Evolutionary conservation across 169 alveolate species (phyloP).

Genomic region (Cryptosporidium meleagridis): DNA sequence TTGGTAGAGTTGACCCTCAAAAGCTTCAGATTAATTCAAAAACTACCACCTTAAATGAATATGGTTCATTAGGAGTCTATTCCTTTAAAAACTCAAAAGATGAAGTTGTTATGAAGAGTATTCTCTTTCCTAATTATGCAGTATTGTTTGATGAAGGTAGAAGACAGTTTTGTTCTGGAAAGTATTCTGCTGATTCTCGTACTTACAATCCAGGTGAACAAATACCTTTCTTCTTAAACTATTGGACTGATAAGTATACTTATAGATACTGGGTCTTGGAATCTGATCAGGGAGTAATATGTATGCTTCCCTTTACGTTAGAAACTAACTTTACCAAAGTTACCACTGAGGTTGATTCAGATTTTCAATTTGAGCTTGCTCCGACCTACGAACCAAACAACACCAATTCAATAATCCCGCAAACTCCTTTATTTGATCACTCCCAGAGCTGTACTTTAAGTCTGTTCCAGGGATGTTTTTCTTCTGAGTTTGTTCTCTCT

Average conservation of each 20-base stretch:
- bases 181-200: conserved; percentile 17
- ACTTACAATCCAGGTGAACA: not conserved
- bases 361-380: conserved; percentile 18
- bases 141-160: conserved; percentile 22
- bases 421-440: conserved; percentile 1
- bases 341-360: conserved; percentile 14
- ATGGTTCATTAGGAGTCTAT: conserved; percentile 54
- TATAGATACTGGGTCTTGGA: conserved; percentile 50
- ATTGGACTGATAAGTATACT: conserved; percentile 61
- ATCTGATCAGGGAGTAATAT: conserved; percentile 40
- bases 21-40: conserved; percentile 24
- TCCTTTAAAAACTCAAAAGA: conserved; percentile 11
- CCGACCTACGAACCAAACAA: conserved; percentile 38
- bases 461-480: conserved; percentile 16
- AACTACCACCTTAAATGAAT: not conserved
- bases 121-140: conserved; percentile 32
- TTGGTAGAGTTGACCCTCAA: conserved; percentile 59
- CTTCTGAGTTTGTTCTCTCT: conserved; percentile 25
- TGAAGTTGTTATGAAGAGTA: conserved; percentile 14
- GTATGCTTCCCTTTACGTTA: conserved; percentile 56
- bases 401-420: conserved; percentile 28
- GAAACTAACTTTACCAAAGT: conserved; percentile 45
- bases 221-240: conserved; percentile 34
- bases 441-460: conserved; percentile 22
- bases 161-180: conserved; percentile 67